phyloP scores from a whole-genome alignment of 805 yeast species.

The Peterozyma toletana region DNA sequence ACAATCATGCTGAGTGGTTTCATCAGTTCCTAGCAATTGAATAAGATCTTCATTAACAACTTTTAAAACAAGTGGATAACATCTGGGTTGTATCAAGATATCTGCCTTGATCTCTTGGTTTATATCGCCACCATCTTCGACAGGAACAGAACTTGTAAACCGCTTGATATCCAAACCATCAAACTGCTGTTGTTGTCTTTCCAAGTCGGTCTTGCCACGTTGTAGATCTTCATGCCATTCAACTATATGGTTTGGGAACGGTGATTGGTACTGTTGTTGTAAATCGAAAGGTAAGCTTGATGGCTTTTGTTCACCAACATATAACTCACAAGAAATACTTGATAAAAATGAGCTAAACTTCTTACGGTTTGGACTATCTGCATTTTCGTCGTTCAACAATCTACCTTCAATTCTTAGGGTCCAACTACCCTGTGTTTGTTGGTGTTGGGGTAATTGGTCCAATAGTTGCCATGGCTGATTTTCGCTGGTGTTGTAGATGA shows the following conservation, averaged over 20 bases:
- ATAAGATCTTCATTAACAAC: slow-evolving; percentile 58
- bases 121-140: slow-evolving; percentile 11
- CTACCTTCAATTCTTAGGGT: slow-evolving; percentile 86
- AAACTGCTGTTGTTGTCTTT: slow-evolving; percentile 39
- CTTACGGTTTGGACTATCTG: slow-evolving; percentile 40
- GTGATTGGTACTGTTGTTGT: slow-evolving; percentile 12
- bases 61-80: slow-evolving; percentile 58
- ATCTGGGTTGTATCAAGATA: slow-evolving; percentile 77
- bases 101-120: slow-evolving; percentile 54
- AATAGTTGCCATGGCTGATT: slow-evolving; percentile 82
- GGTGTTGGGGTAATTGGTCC: slow-evolving; percentile 9
- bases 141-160: slow-evolving; percentile 42
- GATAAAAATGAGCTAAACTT: slow-evolving; percentile 77
- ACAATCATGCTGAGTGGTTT: slow-evolving; percentile 81
- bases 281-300: slow-evolving; percentile 14
- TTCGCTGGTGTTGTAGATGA: slow-evolving; percentile 71
- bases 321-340: slow-evolving; percentile 76
- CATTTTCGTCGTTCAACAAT: slow-evolving; percentile 47
- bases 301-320: slow-evolving; percentile 15
- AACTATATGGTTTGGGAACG: slow-evolving; percentile 39
- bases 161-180: slow-evolving; percentile 90
- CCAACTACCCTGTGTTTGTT: slow-evolving; percentile 52
- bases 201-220: slow-evolving; percentile 17
- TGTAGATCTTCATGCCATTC: slow-evolving; percentile 82
- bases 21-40: slow-evolving; percentile 64